Percentiles rank a stretch among this genome's conserved stretches.
These are phyloP conservation scores for Trifolium subterraneum DNA, from an alignment of 306 rosid genomes.

Conservation along the genomic window DNA sequence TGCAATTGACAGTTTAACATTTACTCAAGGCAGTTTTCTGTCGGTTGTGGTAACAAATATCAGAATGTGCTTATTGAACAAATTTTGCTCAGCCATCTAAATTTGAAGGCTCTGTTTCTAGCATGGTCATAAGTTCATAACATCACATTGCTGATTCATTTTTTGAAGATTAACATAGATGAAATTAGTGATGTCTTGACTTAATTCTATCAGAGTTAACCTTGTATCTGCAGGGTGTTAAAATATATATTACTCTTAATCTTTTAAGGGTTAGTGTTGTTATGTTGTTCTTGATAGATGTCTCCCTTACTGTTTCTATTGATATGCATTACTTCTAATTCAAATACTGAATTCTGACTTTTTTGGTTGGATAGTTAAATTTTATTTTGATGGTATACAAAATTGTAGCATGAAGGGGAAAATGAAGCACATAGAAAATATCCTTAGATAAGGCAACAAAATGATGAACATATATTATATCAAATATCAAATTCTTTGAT, in stretches of 20 bases:
- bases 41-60: slow-evolving; percentile 19
- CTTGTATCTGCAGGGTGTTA: slow-evolving; percentile 31
- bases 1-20: slow-evolving; percentile 18
- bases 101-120: slow-evolving; percentile 11
- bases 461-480: slow-evolving; percentile 2
- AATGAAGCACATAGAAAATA: too few species aligned
- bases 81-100: slow-evolving; percentile 24
- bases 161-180: slow-evolving; percentile 21
- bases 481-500: slow-evolving; percentile 27
- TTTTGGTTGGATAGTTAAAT: slow-evolving; percentile 12
- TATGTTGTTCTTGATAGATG: too few species aligned
- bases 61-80: slow-evolving; percentile 26
- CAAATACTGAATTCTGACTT: slow-evolving; percentile 28
- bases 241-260: not conserved
- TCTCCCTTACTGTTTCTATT: too few species aligned
- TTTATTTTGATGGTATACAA: slow-evolving; percentile 3
- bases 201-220: slow-evolving; percentile 24
- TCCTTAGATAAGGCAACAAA: too few species aligned
- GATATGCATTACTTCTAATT: too few species aligned
- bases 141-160: slow-evolving; percentile 18
- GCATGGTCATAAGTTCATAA: not conserved
- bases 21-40: slow-evolving; percentile 26
- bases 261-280: too few species aligned
- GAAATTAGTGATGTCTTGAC: slow-evolving; percentile 27
- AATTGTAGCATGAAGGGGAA: not conserved